Base-by-base conservation (phyloP, 2,329 filamentous ascomycete genomes). In the Phaeoacremonium minimum region DNA sequence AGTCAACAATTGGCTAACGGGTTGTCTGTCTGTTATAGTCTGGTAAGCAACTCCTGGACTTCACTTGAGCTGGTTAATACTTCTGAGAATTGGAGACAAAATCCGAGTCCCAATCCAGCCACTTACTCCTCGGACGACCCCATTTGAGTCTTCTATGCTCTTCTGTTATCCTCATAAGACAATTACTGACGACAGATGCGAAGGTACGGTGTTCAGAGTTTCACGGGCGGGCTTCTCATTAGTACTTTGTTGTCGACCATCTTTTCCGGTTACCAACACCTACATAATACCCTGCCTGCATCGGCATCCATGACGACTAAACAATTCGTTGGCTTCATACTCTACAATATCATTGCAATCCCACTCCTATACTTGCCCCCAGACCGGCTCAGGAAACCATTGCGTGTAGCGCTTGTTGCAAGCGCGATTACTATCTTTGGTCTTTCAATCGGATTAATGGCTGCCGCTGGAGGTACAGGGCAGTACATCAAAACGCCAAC, bases 151-250 rank as follows among this genome's bases (percentile, higher is more conserved):
- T n/a, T n/a, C n/a, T n/a, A n/a, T n/a, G n/a, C n/a, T n/a, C n/a
- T n/a, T n/a, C n/a, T n/a, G n/a, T n/a, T n/a, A n/a, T n/a, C n/a
- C n/a, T n/a, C n/a, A n/a, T n/a, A n/a, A n/a, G n/a, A n/a, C n/a
- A n/a, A n/a, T n/a, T n/a, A n/a, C n/a, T n/a, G n/a, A n/a, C n/a
- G n/a, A n/a, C n/a, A n/a, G n/a, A n/a, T n/a, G n/a, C n/a, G n/a
- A n/a, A n/a, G 64, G 62, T 61, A 57, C 41, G 56, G 53, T 2
- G 54, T 60, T 5, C 63, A 64, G 37, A 51, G 55, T 7, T 52
- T 48, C 46, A 49, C 48, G 0, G 52, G 52, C 18, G 52, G 52
- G 4, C 37, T 53, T 0, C 46, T 42, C 18, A 41, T 50, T 4
- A 17, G 30, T n/a, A 34, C 35, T 2, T 49, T 51, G 18, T 28